phyloP scores from a whole-genome alignment of 768 basidiomycete species.

The Termitomyces sp. region DNA sequence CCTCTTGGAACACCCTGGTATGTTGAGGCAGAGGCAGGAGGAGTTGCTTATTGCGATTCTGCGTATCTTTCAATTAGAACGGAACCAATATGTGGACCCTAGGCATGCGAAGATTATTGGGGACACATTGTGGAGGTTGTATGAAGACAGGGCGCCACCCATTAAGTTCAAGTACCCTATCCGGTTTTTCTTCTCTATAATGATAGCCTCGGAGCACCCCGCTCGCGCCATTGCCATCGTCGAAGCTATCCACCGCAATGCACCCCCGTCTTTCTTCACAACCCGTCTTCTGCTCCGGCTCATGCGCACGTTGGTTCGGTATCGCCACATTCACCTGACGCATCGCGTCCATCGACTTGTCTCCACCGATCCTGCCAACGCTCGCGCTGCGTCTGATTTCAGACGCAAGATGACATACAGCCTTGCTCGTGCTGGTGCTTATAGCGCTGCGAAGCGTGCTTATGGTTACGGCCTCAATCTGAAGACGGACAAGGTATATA shows the following conservation, averaged over 20 bases:
- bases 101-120: slow-evolving; percentile 29
- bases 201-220: slow-evolving; percentile 35
- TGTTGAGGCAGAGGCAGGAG: slow-evolving; percentile 29
- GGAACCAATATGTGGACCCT: slow-evolving; percentile 25
- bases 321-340: slow-evolving; percentile 35
- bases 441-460: slow-evolving; percentile 20
- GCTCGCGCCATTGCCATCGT: slow-evolving; percentile 35
- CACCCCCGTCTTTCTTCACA: slow-evolving; percentile 36
- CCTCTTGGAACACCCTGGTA: slow-evolving; percentile 28
- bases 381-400: slow-evolving; percentile 22
- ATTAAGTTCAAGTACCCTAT: slow-evolving; percentile 38
- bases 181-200: slow-evolving; percentile 39
- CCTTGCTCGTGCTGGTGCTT: slow-evolving; percentile 30
- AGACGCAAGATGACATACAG: slow-evolving; percentile 26
- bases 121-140: slow-evolving; percentile 33
- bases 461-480: slow-evolving; percentile 10
- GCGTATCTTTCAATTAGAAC: slow-evolving; percentile 30
- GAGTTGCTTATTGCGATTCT: slow-evolving; percentile 37
- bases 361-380: slow-evolving; percentile 10
- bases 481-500: background rate
- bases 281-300: slow-evolving; percentile 34
- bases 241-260: slow-evolving; percentile 29
- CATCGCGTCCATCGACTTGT: slow-evolving; percentile 24
- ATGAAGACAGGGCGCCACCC: slow-evolving; percentile 28
- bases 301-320: slow-evolving; percentile 35